A percentile compares a stretch with the other conserved stretches of the same genome.
phyloP scores from a whole-genome alignment of 2,329 filamentous ascomycete genomes.

The Fusarium circinatum region DNA sequence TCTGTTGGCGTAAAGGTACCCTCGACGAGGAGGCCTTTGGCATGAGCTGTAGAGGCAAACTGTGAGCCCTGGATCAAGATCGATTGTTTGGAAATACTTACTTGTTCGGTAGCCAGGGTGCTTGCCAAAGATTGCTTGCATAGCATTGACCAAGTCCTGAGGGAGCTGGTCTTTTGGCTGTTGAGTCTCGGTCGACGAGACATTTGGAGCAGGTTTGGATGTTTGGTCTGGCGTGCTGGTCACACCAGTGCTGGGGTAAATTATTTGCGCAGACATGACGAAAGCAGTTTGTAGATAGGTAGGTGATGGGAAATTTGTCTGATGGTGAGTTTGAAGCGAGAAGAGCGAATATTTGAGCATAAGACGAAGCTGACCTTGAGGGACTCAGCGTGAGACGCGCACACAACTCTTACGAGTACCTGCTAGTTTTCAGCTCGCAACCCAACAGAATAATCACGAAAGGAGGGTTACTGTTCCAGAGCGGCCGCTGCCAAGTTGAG shows the following conservation, averaged over 20 bases:
- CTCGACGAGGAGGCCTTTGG: conserved; percentile 23
- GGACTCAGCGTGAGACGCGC: neutral
- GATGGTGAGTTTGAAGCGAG: neutral
- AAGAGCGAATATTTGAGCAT: neutral
- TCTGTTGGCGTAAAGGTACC: conserved; percentile 16
- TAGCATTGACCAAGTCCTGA: conserved; percentile 16
- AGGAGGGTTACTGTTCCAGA: accelerated
- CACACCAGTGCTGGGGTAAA: neutral
- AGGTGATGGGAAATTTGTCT: too few species aligned
- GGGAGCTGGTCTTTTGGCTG: neutral
- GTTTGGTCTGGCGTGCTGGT: neutral
- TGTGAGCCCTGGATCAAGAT: neutral
- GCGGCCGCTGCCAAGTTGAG: neutral
- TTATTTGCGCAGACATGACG: neutral
- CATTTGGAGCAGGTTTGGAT: neutral
- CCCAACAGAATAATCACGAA: too few species aligned
- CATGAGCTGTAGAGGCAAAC: neutral
- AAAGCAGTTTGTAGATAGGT: accelerated
- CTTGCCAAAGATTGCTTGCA: conserved; percentile 27
- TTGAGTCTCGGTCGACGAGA: neutral
- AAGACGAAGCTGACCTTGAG: neutral
- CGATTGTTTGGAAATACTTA: accelerated
- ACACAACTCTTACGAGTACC: too few species aligned
- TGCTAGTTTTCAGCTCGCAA: accelerated
- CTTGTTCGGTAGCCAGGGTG: conserved; percentile 25